Evolutionary conservation across 352 stramenopile genomes (phyloP), one percentile per base, ranked within the genome.

Genomic region (Phytophthora aleatoria): DNA sequence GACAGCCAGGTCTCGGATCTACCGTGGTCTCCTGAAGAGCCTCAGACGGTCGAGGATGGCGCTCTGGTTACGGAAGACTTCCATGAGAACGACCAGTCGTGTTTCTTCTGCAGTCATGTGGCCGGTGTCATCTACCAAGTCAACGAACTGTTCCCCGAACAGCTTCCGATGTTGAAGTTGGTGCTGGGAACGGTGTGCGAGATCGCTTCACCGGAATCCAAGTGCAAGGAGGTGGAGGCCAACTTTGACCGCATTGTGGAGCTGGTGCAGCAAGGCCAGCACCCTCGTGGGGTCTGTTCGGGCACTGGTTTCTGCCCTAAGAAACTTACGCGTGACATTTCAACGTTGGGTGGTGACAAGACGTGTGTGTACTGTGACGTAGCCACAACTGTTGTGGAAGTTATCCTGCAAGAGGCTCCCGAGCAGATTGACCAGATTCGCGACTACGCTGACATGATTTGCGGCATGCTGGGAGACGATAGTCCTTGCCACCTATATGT

Each of bases 161-260:
- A 87, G 45, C 64, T 91, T 10, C 64, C 68, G 8, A 72, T 71
- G 30, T 6, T 89, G 10, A 82, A 83, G 38, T 73, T 64, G 6
- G 48, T 81, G 2, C 53, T 88, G 28, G 56, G 78, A 51, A 71
- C 60, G 42, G 61, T 77, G 11, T 91, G 82, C 57, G 72, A 81
- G 51, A 53, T 79, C 43, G 57, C 68, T 16, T 77, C 75, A 1
- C 47, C 59, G 28, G 70, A 71, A 39, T 75, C 57, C 54, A 82
- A 83, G 48, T 93, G 85, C 50, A 60, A 83, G 13, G 51, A 77
- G 27, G 47, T 81, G 16, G 73, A 79, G 20, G 64, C 71, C 15
- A 75, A 89, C 45, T 89, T 90, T 71, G 79, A 89, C 47, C 57
- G 74, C 26, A 77, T 93, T 57, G 75, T 93, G 4, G 63, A 78